Conservation (phyloP, 768 basidiomycete genomes). For the Russula vinacea region DNA sequence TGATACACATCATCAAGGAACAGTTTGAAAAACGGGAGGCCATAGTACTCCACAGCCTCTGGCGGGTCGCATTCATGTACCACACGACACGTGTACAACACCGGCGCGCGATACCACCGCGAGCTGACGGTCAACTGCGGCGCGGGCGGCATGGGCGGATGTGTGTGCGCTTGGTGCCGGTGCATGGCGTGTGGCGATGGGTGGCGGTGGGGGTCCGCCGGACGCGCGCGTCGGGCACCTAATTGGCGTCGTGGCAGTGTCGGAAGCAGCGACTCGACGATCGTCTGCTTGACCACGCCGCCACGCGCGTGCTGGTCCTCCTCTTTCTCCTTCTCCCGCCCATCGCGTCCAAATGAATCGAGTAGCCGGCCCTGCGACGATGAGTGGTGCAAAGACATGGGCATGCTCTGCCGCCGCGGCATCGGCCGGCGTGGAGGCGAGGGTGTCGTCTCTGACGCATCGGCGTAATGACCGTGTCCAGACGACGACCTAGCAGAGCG, state of each 20-base stretch:
- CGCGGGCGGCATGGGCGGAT: slow-evolving; percentile 28
- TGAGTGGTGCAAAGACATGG: slow-evolving; percentile 37
- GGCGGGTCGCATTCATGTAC: slow-evolving; percentile 70
- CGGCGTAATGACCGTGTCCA: slow-evolving; percentile 34
- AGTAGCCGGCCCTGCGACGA: slow-evolving; percentile 34
- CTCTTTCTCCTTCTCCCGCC: slow-evolving; percentile 22
- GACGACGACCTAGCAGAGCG: slow-evolving; percentile 37
- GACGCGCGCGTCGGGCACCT: slow-evolving; percentile 9
- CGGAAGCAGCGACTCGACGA: slow-evolving; percentile 15
- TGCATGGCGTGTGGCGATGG: slow-evolving; percentile 30
- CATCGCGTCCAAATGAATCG: slow-evolving; percentile 25
- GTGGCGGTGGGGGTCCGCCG: slow-evolving; percentile 12
- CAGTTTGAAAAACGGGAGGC: slow-evolving; percentile 76
- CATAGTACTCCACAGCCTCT: slow-evolving; percentile 59
- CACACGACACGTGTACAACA: slow-evolving; percentile 64
- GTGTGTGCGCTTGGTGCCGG: slow-evolving; percentile 27
- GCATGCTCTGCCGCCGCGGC: slow-evolving; percentile 53
- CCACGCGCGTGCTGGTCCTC: slow-evolving; percentile 5
- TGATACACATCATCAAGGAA: slow-evolving; percentile 58
- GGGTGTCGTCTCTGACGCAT: slow-evolving; percentile 32
- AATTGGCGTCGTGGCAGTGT: slow-evolving; percentile 19
- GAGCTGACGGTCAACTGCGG: slow-evolving; percentile 23
- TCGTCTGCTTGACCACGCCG: background rate
- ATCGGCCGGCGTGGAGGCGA: slow-evolving; percentile 19
- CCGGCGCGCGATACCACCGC: slow-evolving; percentile 31